Evolutionary conservation across 352 stramenopile genomes (phyloP).

Genomic region (Pythium volutum): DNA sequence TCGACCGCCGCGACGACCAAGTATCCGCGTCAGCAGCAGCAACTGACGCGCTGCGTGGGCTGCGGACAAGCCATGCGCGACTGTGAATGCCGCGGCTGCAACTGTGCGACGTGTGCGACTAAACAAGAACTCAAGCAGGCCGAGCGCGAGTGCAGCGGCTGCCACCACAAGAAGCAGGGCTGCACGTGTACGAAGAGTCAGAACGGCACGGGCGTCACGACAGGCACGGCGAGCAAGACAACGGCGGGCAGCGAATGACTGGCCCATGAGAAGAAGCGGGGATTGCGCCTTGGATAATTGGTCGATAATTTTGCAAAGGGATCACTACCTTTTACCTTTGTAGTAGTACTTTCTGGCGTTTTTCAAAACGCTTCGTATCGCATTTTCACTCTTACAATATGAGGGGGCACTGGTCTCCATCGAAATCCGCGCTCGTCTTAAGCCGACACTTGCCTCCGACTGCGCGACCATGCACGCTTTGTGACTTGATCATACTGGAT

Average conservation of each 20-base stretch:
- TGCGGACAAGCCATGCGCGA: neutral
- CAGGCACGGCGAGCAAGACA: neutral
- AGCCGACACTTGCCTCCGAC: too few relatives aligned
- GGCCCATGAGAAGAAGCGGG: too few relatives aligned
- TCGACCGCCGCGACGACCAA: neutral
- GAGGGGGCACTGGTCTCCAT: too few relatives aligned
- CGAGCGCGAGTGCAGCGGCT: constrained; percentile 11
- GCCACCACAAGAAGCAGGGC: constrained; percentile 9
- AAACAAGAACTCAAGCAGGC: constrained; percentile 13
- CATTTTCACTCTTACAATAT: too few relatives aligned
- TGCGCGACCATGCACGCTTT: too few relatives aligned
- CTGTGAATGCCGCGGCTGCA: constrained; percentile 13
- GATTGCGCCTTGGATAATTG: too few relatives aligned
- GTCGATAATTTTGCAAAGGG: too few relatives aligned
- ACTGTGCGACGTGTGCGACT: constrained; percentile 17
- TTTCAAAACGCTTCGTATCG: too few relatives aligned
- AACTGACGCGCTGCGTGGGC: constrained; percentile 1
- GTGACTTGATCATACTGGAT: too few relatives aligned
- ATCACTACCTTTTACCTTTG: too few relatives aligned
- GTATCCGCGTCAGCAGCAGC: neutral
- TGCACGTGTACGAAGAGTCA: constrained; percentile 5
- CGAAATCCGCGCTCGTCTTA: too few relatives aligned
- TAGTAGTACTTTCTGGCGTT: too few relatives aligned
- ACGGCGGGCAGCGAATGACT: neutral
- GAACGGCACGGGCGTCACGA: neutral